Evolutionary conservation across 2,329 filamentous ascomycete species (phyloP).

Genomic region (Gliomastix tumulicola): DNA sequence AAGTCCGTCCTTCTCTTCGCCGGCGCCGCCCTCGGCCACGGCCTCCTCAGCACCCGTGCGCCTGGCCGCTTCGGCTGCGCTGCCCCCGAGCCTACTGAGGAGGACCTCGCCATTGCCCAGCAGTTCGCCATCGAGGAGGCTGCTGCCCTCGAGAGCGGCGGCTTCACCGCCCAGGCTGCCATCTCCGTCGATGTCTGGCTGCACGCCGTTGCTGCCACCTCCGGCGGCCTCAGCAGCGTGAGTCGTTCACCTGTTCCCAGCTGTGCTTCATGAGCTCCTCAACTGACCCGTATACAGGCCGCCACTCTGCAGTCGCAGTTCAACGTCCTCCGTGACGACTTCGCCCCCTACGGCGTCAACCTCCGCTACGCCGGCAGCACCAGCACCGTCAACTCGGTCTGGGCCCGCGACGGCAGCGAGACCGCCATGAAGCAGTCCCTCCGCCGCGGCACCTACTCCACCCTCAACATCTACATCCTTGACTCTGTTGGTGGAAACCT

Average conservation of each 20-base stretch:
- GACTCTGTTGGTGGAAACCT: slow-evolving; percentile 22
- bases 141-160: slow-evolving; percentile 5
- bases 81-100: slow-evolving; percentile 2
- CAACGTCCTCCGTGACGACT: slow-evolving; percentile 14
- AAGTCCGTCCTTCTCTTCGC: slow-evolving; percentile 6
- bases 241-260: no score
- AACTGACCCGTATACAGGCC: slow-evolving; percentile 2
- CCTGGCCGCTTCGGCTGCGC: slow-evolving; percentile 1
- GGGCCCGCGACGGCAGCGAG: slow-evolving; percentile 18
- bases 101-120: not conserved
- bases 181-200: slow-evolving; percentile 9
- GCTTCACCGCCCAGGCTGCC: slow-evolving; percentile 7
- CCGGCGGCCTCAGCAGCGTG: not conserved
- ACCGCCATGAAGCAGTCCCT: slow-evolving; percentile 35
- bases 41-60: slow-evolving; percentile 2
- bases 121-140: slow-evolving; percentile 3
- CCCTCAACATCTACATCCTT: slow-evolving; percentile 40
- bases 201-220: slow-evolving; percentile 4
- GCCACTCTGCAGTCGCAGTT: slow-evolving; percentile 14
- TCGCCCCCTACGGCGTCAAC: slow-evolving; percentile 8
- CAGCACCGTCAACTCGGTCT: slow-evolving; percentile 19
- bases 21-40: slow-evolving; percentile 1
- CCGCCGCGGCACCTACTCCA: slow-evolving; percentile 30
- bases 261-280: no score
- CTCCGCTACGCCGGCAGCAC: slow-evolving; percentile 18